Evolutionary conservation across 1,284 basidiomycete genomes (phyloP).

Genomic region (Austropuccinia psidii): DNA sequence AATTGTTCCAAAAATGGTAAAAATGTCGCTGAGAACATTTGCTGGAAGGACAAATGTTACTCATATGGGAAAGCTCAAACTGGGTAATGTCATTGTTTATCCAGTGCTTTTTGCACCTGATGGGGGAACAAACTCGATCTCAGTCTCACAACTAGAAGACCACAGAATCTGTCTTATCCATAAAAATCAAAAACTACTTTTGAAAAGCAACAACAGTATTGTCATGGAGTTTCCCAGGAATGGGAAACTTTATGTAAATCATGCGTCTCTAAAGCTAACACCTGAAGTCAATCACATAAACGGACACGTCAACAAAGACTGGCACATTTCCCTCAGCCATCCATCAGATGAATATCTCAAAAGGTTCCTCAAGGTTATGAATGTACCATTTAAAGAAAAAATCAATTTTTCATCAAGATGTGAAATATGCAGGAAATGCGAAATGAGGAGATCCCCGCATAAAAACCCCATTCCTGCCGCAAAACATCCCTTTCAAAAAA

Average conservation of each 20-base stretch:
- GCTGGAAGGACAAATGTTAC: too few relatives aligned
- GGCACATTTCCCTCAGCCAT: background rate
- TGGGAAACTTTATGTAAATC: background rate
- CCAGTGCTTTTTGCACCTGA: background rate
- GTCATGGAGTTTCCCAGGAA: background rate
- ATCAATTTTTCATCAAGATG: background rate
- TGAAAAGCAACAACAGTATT: background rate
- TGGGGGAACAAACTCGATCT: background rate
- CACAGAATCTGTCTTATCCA: background rate
- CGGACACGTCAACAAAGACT: background rate
- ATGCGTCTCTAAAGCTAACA: too few relatives aligned
- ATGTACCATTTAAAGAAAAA: background rate
- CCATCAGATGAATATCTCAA: background rate
- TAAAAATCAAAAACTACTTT: background rate
- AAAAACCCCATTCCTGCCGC: too few relatives aligned
- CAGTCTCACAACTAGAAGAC: constrained; percentile 1
- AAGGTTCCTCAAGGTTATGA: background rate
- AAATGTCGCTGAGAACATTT: too few relatives aligned
- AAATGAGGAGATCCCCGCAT: background rate
- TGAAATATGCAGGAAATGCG: background rate
- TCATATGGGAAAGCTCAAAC: background rate
- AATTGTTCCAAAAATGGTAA: too few relatives aligned
- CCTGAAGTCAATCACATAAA: too few relatives aligned
- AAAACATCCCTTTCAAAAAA: background rate
- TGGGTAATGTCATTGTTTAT: background rate